Percentiles rank a stretch among this genome's conserved stretches.
phyloP scores from a whole-genome alignment of 345 rosid genomes.

The Erodium maritimum region DNA sequence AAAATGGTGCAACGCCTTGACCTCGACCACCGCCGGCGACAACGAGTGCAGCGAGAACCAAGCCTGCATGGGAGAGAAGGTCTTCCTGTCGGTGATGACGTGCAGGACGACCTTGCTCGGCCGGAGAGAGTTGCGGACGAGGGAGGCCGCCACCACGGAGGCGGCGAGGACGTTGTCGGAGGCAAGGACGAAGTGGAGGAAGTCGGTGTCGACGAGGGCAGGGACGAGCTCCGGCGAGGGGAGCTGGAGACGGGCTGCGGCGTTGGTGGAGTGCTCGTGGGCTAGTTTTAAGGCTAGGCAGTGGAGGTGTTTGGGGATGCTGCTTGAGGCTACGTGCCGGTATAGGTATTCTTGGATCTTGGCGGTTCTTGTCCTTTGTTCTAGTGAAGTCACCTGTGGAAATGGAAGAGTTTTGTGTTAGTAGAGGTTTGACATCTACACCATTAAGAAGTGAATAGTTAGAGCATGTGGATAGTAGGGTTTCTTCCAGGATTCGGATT shows the following conservation, averaged over 20 bases:
- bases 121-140: slow-evolving; percentile 49
- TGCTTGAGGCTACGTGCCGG: slow-evolving; percentile 86
- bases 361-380: slow-evolving; percentile 83
- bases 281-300: slow-evolving; percentile 79
- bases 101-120: slow-evolving; percentile 69
- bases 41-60: slow-evolving; percentile 91
- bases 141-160: slow-evolving; percentile 70
- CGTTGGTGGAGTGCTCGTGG: slow-evolving; percentile 76
- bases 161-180: slow-evolving; percentile 94
- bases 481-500: no score
- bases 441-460: no score
- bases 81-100: slow-evolving; percentile 83
- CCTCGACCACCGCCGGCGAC: slow-evolving; percentile 72
- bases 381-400: slow-evolving; percentile 50
- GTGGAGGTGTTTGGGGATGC: slow-evolving; percentile 91
- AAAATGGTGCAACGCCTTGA: slow-evolving; percentile 90
- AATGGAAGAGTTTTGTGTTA: neutral
- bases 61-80: slow-evolving; percentile 93
- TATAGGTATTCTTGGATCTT: slow-evolving; percentile 88
- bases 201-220: slow-evolving; percentile 61
- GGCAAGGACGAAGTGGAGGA: slow-evolving; percentile 74
- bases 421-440: neutral
- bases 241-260: slow-evolving; percentile 92
- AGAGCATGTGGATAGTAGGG: no score
- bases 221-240: slow-evolving; percentile 75